Percentiles rank a stretch among this genome's conserved stretches.
These are phyloP conservation scores for Diplocarpon mali DNA, from an alignment of 2,329 filamentous ascomycete genomes.

Conservation along the genomic window DNA sequence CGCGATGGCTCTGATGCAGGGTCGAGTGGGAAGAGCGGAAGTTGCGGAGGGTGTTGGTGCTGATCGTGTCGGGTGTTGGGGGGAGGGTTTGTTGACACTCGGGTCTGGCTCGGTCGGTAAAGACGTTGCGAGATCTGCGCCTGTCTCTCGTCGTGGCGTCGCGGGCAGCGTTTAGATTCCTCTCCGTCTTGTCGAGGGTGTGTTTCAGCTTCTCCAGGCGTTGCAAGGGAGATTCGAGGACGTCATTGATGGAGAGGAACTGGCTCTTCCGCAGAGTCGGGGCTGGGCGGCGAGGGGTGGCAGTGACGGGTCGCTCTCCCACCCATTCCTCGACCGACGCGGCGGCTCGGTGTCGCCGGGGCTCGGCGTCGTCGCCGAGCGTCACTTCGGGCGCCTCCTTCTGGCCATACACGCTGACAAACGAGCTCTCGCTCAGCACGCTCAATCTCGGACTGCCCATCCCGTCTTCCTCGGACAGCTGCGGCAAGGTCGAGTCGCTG, in stretches of 20 bases:
- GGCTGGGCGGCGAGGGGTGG: slow-evolving; percentile 6
- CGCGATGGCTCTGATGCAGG: slow-evolving; percentile 19
- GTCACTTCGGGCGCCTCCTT: slow-evolving; percentile 23
- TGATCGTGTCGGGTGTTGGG: slow-evolving; percentile 28
- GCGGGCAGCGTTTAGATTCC: slow-evolving; percentile 11
- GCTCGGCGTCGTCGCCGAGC: slow-evolving; percentile 12
- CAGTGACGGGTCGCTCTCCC: slow-evolving; percentile 18
- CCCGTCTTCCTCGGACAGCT: slow-evolving; percentile 32
- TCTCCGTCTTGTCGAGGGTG: slow-evolving; percentile 21
- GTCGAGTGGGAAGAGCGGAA: slow-evolving; percentile 42
- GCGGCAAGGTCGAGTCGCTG: slow-evolving; percentile 40
- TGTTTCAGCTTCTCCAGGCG: slow-evolving; percentile 35
- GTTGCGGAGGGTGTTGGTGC: slow-evolving; percentile 29
- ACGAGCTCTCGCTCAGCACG: slow-evolving; percentile 56
- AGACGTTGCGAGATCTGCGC: slow-evolving; percentile 7
- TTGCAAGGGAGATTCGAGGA: slow-evolving; percentile 41
- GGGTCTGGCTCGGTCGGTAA: slow-evolving; percentile 29
- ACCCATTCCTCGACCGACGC: slow-evolving; percentile 27
- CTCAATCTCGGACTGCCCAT: slow-evolving; percentile 50
- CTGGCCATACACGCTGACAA: slow-evolving; percentile 51
- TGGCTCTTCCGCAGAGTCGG: slow-evolving; percentile 22
- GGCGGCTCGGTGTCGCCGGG: slow-evolving; percentile 14
- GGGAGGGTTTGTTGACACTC: slow-evolving; percentile 24
- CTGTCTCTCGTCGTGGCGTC: slow-evolving; percentile 9
- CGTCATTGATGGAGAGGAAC: slow-evolving; percentile 36